Evolutionary conservation across 2,329 filamentous ascomycete genomes (phyloP).

Genomic region (Diplodia mutila): DNA sequence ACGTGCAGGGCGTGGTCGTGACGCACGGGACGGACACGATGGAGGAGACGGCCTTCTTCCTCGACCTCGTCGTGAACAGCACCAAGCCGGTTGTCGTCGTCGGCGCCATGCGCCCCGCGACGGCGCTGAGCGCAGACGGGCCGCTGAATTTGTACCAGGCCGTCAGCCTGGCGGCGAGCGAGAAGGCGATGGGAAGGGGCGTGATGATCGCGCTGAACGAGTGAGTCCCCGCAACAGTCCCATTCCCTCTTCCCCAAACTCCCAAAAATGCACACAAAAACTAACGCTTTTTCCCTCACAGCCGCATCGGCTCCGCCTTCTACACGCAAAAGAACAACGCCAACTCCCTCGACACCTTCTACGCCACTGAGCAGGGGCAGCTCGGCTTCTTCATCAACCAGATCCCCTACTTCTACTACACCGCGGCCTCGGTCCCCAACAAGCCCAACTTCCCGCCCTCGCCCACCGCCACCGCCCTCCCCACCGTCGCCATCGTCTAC

Average conservation of each 20-base stretch:
- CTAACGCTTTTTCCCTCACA: neutral
- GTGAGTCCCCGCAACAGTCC: conserved; percentile 30
- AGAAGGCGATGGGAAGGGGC: conserved; percentile 55
- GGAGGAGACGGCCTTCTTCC: conserved; percentile 67
- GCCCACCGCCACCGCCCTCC: conserved; percentile 45
- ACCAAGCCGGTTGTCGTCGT: conserved; percentile 64
- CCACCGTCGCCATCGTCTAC: conserved; percentile 61
- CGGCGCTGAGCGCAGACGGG: conserved; percentile 65
- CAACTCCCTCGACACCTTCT: conserved; percentile 67
- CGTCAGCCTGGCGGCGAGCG: conserved; percentile 58
- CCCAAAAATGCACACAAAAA: neutral
- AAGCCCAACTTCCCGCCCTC: conserved; percentile 28
- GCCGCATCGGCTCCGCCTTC: conserved; percentile 60
- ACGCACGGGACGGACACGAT: conserved; percentile 70
- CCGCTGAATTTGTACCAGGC: conserved; percentile 65
- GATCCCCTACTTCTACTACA: conserved; percentile 64
- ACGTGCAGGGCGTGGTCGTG: conserved; percentile 56
- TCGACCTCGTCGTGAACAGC: conserved; percentile 61
- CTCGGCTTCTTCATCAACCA: conserved; percentile 63
- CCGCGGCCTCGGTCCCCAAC: conserved; percentile 53
- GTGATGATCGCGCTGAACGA: conserved; percentile 66
- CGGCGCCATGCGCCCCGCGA: conserved; percentile 66
- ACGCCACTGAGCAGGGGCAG: conserved; percentile 59
- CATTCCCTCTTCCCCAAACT: no score
- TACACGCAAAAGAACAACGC: conserved; percentile 66